Base-by-base conservation (phyloP, 2,329 filamentous ascomycete genomes). In the Tolypocladium album region DNA sequence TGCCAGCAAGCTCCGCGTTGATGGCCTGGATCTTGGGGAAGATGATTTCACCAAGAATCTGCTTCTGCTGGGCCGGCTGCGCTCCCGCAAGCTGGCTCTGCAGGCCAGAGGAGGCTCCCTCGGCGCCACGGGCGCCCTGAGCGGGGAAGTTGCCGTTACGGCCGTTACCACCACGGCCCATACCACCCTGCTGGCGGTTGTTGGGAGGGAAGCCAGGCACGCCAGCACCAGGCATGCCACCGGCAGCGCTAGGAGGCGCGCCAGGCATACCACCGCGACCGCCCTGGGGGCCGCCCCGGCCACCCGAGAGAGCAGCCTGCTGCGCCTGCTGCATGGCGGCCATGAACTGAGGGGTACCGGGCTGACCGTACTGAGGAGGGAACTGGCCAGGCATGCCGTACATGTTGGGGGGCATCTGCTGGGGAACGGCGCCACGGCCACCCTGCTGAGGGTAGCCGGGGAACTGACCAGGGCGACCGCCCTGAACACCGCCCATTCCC, bases 21-120 rank as follows among this genome's bases (percentile, higher is more conserved):
- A 96, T 88, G 67, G 85, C 86, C 76, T 92, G 87, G 71, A 99
- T 97, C 88, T 97, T 99, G 73, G 94, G 94, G 84, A 97, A 99
- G 69, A 99, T 89, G 68, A 91, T 88, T 80, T 99, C 94, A 75
- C 94, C 94, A 59, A 99, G 87, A 77, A 97, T 90, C 83, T 99
- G 94, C 87, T 99, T 99, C 83, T 97, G 94, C 79, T 96, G 90
- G 56, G 83, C 82, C 45, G 88, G 83, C 61, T 79, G 79, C 57
- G 81, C 80, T 42, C 73, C 68, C 63, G 79, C 75, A 53, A 88
- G 79, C 75, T 88, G 85, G 40, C 77, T 70, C 74, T 86, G 82
- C 62, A 87, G 75, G 58, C 82, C 70, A 42, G 74, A 64, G 57
- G 70, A 66, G 61, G 64, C 66, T 36, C 62, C 67, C 22, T 71